These are phyloP conservation scores for Escallonia rubra DNA, from an alignment of 129 eudicot species.

Conservation along the genomic window DNA sequence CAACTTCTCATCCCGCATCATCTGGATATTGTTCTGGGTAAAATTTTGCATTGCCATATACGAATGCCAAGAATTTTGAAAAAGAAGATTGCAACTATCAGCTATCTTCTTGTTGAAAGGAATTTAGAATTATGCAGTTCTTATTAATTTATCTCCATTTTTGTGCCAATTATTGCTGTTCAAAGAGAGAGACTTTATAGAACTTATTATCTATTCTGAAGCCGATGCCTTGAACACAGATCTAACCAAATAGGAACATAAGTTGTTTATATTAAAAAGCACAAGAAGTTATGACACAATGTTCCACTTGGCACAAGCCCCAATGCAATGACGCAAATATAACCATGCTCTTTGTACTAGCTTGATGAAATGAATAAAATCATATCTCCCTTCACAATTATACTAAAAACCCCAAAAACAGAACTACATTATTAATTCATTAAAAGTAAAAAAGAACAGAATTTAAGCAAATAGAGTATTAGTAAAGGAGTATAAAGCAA, in stretches of 20 bases:
- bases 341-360: slow-evolving; percentile 73
- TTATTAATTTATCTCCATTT: neutral
- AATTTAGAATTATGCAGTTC: too few species aligned
- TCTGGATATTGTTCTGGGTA: slow-evolving; percentile 68
- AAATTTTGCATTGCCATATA: slow-evolving; percentile 87
- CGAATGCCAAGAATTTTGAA: slow-evolving; percentile 20
- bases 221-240: slow-evolving; percentile 88
- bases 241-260: slow-evolving; percentile 80
- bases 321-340: slow-evolving; percentile 81
- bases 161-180: neutral
- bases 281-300: slow-evolving; percentile 53
- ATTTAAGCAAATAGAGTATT: neutral
- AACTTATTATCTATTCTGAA: slow-evolving; percentile 92
- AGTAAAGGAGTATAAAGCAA: neutral
- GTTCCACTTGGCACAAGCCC: slow-evolving; percentile 99
- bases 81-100: too few species aligned
- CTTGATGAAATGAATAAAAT: slow-evolving; percentile 73
- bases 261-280: neutral
- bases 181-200: slow-evolving; percentile 50
- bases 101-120: too few species aligned
- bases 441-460: neutral
- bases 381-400: slow-evolving; percentile 80
- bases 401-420: slow-evolving; percentile 46
- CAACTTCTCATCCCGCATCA: slow-evolving; percentile 68
- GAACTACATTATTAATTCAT: slow-evolving; percentile 3